Evolutionary conservation across 768 basidiomycete genomes (phyloP).

Genomic region (Dioszegia crocea): DNA sequence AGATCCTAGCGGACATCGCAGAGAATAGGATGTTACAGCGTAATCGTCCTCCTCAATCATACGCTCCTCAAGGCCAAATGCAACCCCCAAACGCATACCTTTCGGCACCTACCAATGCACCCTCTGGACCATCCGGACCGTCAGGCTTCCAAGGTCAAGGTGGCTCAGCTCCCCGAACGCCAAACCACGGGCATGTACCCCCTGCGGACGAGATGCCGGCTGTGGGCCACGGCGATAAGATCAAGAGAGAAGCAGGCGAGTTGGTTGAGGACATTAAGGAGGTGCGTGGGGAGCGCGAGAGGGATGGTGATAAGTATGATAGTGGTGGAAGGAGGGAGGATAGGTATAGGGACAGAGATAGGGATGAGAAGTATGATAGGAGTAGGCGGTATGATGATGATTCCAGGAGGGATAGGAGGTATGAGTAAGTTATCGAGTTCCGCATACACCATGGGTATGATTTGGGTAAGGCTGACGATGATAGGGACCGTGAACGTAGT

Average conservation of each 20-base stretch:
- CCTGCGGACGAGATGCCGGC: constrained; percentile 47
- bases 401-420: constrained; percentile 12
- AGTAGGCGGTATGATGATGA: constrained; percentile 10
- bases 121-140: constrained; percentile 23
- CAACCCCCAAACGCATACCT: constrained; percentile 15
- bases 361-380: constrained; percentile 7
- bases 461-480: not conserved
- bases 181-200: constrained; percentile 40
- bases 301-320: constrained; percentile 9
- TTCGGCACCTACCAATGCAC: constrained; percentile 15
- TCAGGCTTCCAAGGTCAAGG: too few relatives aligned
- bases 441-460: not conserved
- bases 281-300: constrained; percentile 52
- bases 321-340: constrained; percentile 14
- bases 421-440: not conserved
- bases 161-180: constrained; percentile 10
- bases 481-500: not conserved
- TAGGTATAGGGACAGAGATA: constrained; percentile 14
- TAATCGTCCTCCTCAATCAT: not conserved
- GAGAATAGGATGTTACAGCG: constrained; percentile 64
- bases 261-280: constrained; percentile 43
- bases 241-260: constrained; percentile 44
- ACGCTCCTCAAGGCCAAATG: too few relatives aligned
- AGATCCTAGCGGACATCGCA: constrained; percentile 83
- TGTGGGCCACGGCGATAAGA: constrained; percentile 50